Evolutionary conservation across 371 early-diverging fungal species (phyloP).

Genomic region (Lichtheimia ornata): DNA sequence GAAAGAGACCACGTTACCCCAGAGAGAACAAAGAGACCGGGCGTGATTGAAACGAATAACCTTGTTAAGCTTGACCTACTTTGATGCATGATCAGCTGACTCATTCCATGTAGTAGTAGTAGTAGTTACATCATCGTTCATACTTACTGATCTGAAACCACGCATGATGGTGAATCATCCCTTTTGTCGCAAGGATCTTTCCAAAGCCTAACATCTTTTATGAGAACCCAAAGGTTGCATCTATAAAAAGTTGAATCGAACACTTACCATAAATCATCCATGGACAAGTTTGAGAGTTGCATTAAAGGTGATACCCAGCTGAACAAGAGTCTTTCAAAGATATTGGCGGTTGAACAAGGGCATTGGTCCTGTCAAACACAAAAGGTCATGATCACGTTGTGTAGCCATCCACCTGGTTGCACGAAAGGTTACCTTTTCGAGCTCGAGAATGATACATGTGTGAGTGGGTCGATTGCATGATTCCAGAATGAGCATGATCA

Average conservation of each 20-base stretch:
- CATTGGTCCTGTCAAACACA: conserved; percentile 21
- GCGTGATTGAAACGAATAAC: conserved; percentile 47
- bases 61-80: too few species aligned
- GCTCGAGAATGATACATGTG: too few species aligned
- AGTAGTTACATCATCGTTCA: too few species aligned
- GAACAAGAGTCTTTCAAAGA: conserved; percentile 85
- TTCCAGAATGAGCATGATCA: conserved; percentile 19
- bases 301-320: conserved; percentile 91
- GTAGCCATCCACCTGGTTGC: too few species aligned
- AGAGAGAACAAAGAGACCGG: conserved; percentile 69
- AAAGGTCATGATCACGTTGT: too few species aligned
- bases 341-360: conserved; percentile 83
- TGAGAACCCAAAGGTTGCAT: conserved; percentile 20
- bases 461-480: conserved; percentile 1
- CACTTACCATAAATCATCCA: conserved; percentile 77
- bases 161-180: too few species aligned
- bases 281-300: conserved; percentile 75
- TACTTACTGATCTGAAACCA: too few species aligned
- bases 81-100: too few species aligned
- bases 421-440: too few species aligned
- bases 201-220: conserved; percentile 13
- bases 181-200: too few species aligned
- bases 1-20: conserved; percentile 32
- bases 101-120: too few species aligned
- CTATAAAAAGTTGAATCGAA: conserved; percentile 17